Evolutionary conservation across 2,329 filamentous ascomycete species (phyloP).

Genomic region (Ophiosphaerella korrae): DNA sequence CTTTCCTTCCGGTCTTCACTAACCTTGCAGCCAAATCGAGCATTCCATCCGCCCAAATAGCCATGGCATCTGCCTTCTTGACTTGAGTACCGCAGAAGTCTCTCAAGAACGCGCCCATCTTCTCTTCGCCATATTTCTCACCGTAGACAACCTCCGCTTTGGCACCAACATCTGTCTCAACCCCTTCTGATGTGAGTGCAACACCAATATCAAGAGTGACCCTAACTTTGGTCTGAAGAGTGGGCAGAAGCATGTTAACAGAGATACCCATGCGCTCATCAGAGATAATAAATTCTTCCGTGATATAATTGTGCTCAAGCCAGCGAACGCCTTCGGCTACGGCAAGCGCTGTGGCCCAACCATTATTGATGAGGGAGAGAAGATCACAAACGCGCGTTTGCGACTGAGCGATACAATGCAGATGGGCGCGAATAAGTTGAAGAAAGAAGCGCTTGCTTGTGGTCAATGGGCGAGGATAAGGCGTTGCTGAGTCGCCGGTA

Average conservation of each 20-base stretch:
- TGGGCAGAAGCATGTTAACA: slow-evolving; percentile 65
- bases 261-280: slow-evolving; percentile 69
- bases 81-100: slow-evolving; percentile 54
- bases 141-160: slow-evolving; percentile 73
- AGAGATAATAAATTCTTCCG: slow-evolving; percentile 65
- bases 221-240: slow-evolving; percentile 71
- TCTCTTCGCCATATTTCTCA: slow-evolving; percentile 75
- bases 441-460: slow-evolving; percentile 77
- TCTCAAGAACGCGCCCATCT: slow-evolving; percentile 73
- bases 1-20: slow-evolving; percentile 53
- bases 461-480: slow-evolving; percentile 61
- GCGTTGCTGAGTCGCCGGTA: slow-evolving; percentile 63
- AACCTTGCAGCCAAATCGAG: slow-evolving; percentile 51
- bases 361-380: slow-evolving; percentile 62
- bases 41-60: slow-evolving; percentile 52
- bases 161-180: slow-evolving; percentile 62
- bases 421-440: slow-evolving; percentile 70
- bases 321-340: slow-evolving; percentile 66
- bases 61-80: slow-evolving; percentile 33
- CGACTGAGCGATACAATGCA: slow-evolving; percentile 66
- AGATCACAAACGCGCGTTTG: slow-evolving; percentile 63
- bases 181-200: slow-evolving; percentile 50
- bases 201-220: slow-evolving; percentile 62
- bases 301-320: slow-evolving; percentile 69
- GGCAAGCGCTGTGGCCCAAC: slow-evolving; percentile 68